These are phyloP conservation scores for Wallacemonas sp. DNA, from an alignment of 208 protist species.

Conservation along the genomic window DNA sequence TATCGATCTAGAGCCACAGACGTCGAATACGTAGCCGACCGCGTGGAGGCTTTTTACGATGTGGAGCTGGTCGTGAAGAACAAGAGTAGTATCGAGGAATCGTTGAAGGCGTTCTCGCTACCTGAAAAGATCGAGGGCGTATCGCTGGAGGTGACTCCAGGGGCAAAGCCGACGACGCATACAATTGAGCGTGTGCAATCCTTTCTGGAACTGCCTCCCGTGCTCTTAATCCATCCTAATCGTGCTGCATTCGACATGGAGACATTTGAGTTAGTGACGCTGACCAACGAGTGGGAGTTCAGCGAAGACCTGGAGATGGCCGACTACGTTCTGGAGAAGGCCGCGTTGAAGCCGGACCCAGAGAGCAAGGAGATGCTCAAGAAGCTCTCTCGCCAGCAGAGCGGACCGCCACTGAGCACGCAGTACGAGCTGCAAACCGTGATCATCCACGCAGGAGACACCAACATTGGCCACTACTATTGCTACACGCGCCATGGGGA, in stretches of 20 bases:
- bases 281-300: slow-evolving; percentile 87
- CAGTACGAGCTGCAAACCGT: slow-evolving; percentile 84
- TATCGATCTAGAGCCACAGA: slow-evolving; percentile 79
- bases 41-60: slow-evolving; percentile 86
- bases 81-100: slow-evolving; percentile 71
- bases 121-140: slow-evolving; percentile 90
- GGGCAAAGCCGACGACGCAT: slow-evolving; percentile 39
- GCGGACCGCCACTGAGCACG: slow-evolving; percentile 15
- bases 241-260: slow-evolving; percentile 85
- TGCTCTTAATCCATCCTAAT: slow-evolving; percentile 91
- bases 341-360: slow-evolving; percentile 43
- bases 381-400: slow-evolving; percentile 11
- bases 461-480: slow-evolving; percentile 90
- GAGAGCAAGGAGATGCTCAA: slow-evolving; percentile 46
- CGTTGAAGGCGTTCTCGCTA: slow-evolving; percentile 56
- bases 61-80: slow-evolving; percentile 88
- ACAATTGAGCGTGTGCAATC: slow-evolving; percentile 73
- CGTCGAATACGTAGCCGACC: slow-evolving; percentile 63
- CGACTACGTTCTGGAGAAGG: slow-evolving; percentile 44
- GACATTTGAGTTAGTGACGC: slow-evolving; percentile 69
- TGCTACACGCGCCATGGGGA: slow-evolving; percentile 61
- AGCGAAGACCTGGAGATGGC: slow-evolving; percentile 48
- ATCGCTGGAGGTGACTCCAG: slow-evolving; percentile 55
- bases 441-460: slow-evolving; percentile 81
- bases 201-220: slow-evolving; percentile 78